Base-by-base conservation (phyloP, 73 alveolate genomes). In the Paramecium sexaurelia region DNA sequence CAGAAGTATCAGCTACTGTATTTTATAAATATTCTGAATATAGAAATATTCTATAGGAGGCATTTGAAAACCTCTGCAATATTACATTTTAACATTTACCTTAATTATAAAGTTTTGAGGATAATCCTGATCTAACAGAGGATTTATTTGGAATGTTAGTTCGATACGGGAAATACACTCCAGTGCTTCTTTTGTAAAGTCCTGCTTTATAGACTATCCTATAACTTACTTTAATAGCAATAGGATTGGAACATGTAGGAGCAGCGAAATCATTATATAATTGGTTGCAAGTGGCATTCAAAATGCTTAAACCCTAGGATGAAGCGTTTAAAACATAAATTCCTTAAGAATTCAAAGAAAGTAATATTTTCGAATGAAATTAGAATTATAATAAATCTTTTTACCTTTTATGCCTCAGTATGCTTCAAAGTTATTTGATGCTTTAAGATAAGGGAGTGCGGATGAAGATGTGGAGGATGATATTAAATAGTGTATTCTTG, bases 91-190 rank as follows among this genome's bases (percentile, higher is more conserved):
- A 43, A 40, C 90, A 78, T 40, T 43, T 78, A n/a, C 90, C 90
- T 5, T 3, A 78, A 78, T 33, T 78, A 37, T 37, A 20, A 43
- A 78, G 90, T 45, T 78, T 78, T 45, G 90, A 78, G 24, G 90
- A 78, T 6, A 39, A 78, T 78, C 90, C 90, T 41, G 90, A 78
- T 39, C 41, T 78, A 41, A 78, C 90, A 0, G 90, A 78, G 13
- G 90, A 78, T 78, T 24, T 78, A 3, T 78, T 78, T 78, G 90
- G 90, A 43, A 78, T 78, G 43, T 61, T 78, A 24, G 90, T 78
- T 20, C 10, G 90, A 78, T 78, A 41, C 41, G 90, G 90, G 0
- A 13, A 75, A 40, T 78, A 78, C 29, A 78, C 90, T 19, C 90
- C 90, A n/a, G 40, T 24, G 0, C 13, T 78, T 3, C 19, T 78